Evolutionary conservation across 2,329 filamentous ascomycete genomes (phyloP).

Genomic region (Aspergillus nomiae): DNA sequence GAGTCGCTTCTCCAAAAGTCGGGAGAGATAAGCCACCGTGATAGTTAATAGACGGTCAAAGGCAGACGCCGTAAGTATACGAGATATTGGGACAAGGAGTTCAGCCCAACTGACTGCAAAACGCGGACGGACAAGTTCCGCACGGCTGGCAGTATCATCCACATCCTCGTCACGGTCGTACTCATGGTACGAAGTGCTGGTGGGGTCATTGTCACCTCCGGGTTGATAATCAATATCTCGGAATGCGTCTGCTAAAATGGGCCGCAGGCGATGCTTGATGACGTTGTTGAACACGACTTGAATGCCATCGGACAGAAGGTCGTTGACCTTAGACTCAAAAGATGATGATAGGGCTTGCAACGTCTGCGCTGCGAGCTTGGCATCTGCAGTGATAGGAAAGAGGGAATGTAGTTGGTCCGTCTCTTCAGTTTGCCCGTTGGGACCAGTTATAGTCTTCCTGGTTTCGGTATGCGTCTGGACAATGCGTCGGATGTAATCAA

Average conservation of each 20-base stretch:
- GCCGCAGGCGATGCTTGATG: conserved; percentile 79
- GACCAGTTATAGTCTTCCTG: conserved; percentile 23
- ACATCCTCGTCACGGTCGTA: conserved; percentile 44
- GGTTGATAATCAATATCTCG: conserved; percentile 85
- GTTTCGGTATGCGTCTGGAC: conserved; percentile 66
- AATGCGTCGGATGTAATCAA: conserved; percentile 88
- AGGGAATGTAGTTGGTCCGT: conserved; percentile 56
- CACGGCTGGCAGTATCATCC: conserved; percentile 45
- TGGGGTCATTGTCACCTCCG: conserved; percentile 51
- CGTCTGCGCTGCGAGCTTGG: conserved; percentile 66
- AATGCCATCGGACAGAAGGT: conserved; percentile 81
- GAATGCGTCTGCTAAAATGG: conserved; percentile 84
- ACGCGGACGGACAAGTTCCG: conserved; percentile 71
- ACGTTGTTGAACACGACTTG: conserved; percentile 86
- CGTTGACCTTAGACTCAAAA: conserved; percentile 76
- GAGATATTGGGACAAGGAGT: conserved; percentile 79
- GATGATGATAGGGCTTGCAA: conserved; percentile 69
- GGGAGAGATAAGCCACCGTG: conserved; percentile 73
- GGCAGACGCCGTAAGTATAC: conserved; percentile 76
- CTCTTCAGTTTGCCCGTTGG: conserved; percentile 25
- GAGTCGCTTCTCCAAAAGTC: conserved; percentile 82
- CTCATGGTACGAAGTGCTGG: conserved; percentile 45
- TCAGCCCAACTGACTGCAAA: conserved; percentile 87
- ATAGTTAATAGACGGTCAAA: conserved; percentile 75
- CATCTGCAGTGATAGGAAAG: conserved; percentile 81